Conservation (phyloP, 257 asterid genomes). For the Euphrasia confusa region DNA sequence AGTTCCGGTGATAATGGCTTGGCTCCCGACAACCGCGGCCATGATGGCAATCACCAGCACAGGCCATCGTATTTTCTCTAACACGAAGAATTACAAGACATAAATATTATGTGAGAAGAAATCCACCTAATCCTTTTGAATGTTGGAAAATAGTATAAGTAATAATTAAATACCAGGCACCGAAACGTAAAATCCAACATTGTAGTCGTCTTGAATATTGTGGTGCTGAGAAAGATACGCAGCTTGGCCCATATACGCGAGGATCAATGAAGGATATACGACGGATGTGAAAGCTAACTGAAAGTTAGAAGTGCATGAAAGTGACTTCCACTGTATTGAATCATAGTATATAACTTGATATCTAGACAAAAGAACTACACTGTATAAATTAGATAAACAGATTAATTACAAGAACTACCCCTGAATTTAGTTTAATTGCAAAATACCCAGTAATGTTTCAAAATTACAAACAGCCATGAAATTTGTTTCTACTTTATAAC, state of each 20-base stretch:
- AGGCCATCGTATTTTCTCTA: slow-evolving; percentile 74
- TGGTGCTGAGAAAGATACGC: slow-evolving; percentile 89
- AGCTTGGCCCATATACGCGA: slow-evolving; percentile 97
- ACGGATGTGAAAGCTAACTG: slow-evolving; percentile 87
- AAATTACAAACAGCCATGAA: background rate
- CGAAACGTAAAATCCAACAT: slow-evolving; percentile 73
- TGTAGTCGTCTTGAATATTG: slow-evolving; percentile 34
- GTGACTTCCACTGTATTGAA: background rate
- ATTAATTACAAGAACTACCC: background rate
- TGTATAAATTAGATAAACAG: background rate
- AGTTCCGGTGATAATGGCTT: slow-evolving; percentile 89
- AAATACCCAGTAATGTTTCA: background rate
- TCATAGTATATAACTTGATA: background rate
- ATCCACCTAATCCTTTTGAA: slow-evolving; percentile 2
- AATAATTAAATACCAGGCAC: slow-evolving; percentile 63
- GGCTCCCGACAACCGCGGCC: slow-evolving; percentile 98
- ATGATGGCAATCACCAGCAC: slow-evolving; percentile 83
- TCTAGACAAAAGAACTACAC: background rate
- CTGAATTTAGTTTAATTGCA: background rate
- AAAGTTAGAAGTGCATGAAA: slow-evolving; percentile 18
- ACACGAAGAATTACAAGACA: slow-evolving; percentile 9
- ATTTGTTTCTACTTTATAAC: background rate
- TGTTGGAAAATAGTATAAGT: slow-evolving; percentile 6
- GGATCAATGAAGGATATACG: slow-evolving; percentile 80
- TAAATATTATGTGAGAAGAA: background rate